Evolutionary conservation across 805 yeast genomes (phyloP), one percentile per base, ranked within the genome.

Genomic region (Cyberlindnera amylophila): DNA sequence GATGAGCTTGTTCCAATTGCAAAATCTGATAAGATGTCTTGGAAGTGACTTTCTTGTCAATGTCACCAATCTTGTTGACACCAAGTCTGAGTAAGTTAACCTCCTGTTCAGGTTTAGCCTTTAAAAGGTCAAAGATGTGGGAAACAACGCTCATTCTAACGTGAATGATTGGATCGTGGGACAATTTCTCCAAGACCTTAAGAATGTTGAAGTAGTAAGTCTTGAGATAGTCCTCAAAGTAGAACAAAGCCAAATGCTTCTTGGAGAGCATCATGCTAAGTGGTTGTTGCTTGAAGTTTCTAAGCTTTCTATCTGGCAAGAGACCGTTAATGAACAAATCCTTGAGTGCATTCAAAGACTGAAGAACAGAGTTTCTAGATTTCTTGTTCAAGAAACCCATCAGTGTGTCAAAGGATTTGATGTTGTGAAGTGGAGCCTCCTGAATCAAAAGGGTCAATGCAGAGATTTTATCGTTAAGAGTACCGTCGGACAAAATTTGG

Each of bases 91-190:
- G 71, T 51, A 93, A 69, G 62, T 93, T 93, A 39, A 82, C 95
- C 64, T 93, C 99, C 70, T 93, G 99, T 67, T 93, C 99, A 4
- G 99, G 98, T 63, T 90, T 91, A 6, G 83, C 72, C 50, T 81
- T 81, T 46, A 93, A 68, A 34, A 93, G 70, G 44, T 86, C 95
- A 52, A 89, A 86, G 26, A 90, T 75, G 58, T 86, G 89, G 32
- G 77, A 69, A 27, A 89, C 76, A 23, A 84, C 79, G 49, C 79
- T 86, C 71, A 82, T 74, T 62, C 95, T 80, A 34, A 91, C 95
- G 58, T 86, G 91, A 45, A 82, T 78, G 53, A 93, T 89, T 12
- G 96, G 85, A 62, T 93, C 99, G 57, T 87, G 95, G n/a, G 87
- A 75, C 42, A 91, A 69, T 42, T 69, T 72, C 65, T 93, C 99